phyloP scores from a whole-genome alignment of 768 basidiomycete genomes.

The Xanthoconium purpureum region DNA sequence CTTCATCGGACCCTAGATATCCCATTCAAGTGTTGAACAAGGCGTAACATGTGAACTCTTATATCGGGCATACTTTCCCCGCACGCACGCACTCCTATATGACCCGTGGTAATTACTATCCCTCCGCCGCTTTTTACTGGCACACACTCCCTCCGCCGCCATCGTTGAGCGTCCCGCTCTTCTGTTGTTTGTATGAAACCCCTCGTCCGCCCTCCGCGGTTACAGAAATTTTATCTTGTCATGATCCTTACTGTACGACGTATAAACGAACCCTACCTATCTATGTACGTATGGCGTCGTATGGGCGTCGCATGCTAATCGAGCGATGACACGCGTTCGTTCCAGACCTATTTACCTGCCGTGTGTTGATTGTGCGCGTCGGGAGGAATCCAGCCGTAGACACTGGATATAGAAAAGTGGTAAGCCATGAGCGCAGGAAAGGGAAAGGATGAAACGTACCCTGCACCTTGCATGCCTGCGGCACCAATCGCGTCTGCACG shows the following conservation, averaged over 20 bases:
- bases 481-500: slow-evolving; percentile 58
- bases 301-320: slow-evolving; percentile 34
- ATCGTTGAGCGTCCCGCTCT: slow-evolving; percentile 4
- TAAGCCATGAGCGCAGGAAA: neutral
- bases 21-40: slow-evolving; percentile 57
- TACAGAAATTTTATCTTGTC: slow-evolving; percentile 24
- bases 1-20: slow-evolving; percentile 76
- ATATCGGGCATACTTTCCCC: slow-evolving; percentile 24
- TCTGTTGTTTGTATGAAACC: slow-evolving; percentile 20
- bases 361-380: slow-evolving; percentile 22
- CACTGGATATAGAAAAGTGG: slow-evolving; percentile 7
- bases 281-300: slow-evolving; percentile 19
- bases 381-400: slow-evolving; percentile 20
- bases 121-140: slow-evolving; percentile 7
- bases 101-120: slow-evolving; percentile 13
- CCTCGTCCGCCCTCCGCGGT: neutral
- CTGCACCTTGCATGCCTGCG: slow-evolving; percentile 72
- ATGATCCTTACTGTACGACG: slow-evolving; percentile 29
- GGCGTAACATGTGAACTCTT: slow-evolving; percentile 48
- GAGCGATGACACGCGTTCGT: slow-evolving; percentile 48
- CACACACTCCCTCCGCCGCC: slow-evolving; percentile 8
- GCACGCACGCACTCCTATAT: slow-evolving; percentile 13
- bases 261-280: slow-evolving; percentile 26
- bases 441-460: slow-evolving; percentile 44
- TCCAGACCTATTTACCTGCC: slow-evolving; percentile 41